Evolutionary conservation across 306 rosid species (phyloP).

Genomic region (Cicer chorassanicum): DNA sequence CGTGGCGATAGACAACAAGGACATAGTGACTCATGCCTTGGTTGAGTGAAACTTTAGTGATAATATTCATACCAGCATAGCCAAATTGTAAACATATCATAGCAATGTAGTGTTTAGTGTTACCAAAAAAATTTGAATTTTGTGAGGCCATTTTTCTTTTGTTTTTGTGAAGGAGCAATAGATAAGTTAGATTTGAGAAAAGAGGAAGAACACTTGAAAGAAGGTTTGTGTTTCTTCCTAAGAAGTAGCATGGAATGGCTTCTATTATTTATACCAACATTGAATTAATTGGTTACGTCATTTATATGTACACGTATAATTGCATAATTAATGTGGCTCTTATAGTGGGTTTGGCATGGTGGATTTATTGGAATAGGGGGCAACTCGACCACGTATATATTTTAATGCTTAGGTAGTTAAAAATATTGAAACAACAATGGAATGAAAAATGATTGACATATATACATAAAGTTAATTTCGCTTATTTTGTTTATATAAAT

Average conservation of each 20-base stretch:
- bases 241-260: slow-evolving; percentile 29
- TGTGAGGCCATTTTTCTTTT: slow-evolving; percentile 44
- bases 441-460: not conserved
- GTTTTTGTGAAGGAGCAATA: not conserved
- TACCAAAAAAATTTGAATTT: slow-evolving; percentile 53
- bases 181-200: not conserved
- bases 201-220: slow-evolving; percentile 54
- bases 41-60: slow-evolving; percentile 83
- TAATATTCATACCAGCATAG: slow-evolving; percentile 91
- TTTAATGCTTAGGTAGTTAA: slow-evolving; percentile 14
- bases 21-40: slow-evolving; percentile 97
- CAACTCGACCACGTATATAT: slow-evolving; percentile 41
- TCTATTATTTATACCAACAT: slow-evolving; percentile 55
- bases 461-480: too few relatives aligned
- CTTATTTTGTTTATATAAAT: too few relatives aligned
- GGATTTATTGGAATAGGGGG: slow-evolving; percentile 31
- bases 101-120: slow-evolving; percentile 81
- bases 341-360: slow-evolving; percentile 32
- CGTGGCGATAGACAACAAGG: slow-evolving; percentile 92
- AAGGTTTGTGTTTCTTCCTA: slow-evolving; percentile 56
- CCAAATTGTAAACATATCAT: slow-evolving; percentile 90
- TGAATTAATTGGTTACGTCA: slow-evolving; percentile 44
- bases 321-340: not conserved
- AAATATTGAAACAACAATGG: not conserved
- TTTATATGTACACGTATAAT: slow-evolving; percentile 32